A percentile compares a stretch with the other conserved stretches of the same genome.
Conservation (phyloP, 2,329 filamentous ascomycete genomes). For the Paraphaeosphaeria sporulosa region DNA sequence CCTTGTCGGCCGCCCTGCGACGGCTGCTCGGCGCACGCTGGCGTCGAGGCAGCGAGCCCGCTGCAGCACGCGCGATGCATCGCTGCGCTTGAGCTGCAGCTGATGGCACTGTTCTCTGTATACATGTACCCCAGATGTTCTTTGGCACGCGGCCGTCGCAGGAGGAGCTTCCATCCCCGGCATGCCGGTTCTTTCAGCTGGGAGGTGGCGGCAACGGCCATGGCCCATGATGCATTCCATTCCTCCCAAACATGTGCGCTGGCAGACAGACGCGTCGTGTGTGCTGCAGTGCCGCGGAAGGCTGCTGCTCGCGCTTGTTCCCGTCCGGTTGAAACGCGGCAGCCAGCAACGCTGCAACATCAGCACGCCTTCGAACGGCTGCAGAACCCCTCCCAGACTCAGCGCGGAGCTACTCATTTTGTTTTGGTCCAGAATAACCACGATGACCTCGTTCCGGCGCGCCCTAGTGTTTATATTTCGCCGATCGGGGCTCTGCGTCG, state of each 20-base stretch:
- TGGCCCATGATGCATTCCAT: not conserved
- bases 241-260: not conserved
- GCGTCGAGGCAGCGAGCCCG: not conserved
- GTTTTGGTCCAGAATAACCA: not conserved
- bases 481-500: constrained; percentile 5
- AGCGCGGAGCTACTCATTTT: not conserved
- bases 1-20: constrained; percentile 2
- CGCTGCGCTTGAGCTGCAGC: not conserved
- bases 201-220: not conserved
- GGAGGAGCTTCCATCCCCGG: not conserved
- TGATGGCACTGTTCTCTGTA: too few species aligned
- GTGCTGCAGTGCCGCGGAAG: not conserved
- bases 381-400: not conserved
- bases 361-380: too few species aligned
- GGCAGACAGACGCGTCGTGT: not conserved
- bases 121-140: not conserved
- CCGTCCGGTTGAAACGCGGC: not conserved
- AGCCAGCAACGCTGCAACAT: not conserved
- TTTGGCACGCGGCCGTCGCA: not conserved
- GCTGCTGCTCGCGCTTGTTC: not conserved
- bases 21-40: constrained; percentile 6
- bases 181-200: not conserved
- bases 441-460: not conserved
- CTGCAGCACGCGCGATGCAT: not conserved
- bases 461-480: not conserved